Conservation (phyloP, 805 yeast genomes). For the Candida endomychidarum region DNA sequence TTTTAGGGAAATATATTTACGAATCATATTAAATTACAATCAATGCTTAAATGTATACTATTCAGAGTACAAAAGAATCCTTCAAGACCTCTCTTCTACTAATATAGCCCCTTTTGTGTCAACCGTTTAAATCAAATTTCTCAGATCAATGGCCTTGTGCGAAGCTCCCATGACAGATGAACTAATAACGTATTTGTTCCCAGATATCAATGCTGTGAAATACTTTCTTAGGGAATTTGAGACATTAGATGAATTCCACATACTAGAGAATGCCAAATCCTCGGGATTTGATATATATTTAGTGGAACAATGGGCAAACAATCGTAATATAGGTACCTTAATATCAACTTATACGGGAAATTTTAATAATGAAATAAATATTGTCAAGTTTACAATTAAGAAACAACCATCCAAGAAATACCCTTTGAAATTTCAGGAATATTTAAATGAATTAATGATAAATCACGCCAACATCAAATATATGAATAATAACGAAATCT, state of each 20-base stretch:
- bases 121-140: no score
- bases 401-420: conserved; percentile 48
- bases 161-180: conserved; percentile 13
- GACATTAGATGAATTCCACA: conserved; percentile 33
- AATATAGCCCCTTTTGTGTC: no score
- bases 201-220: conserved; percentile 57
- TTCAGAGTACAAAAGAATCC: no score
- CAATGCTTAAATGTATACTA: no score
- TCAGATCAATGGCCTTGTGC: not conserved
- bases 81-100: no score
- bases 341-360: conserved; percentile 89
- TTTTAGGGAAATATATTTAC: no score
- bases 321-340: conserved; percentile 62
- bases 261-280: conserved; percentile 47
- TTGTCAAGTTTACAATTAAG: conserved; percentile 53
- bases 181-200: conserved; percentile 45
- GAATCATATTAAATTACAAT: no score
- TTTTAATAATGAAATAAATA: conserved; percentile 58
- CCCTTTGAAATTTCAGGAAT: conserved; percentile 53
- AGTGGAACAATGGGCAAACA: conserved; percentile 92
- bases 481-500: conserved; percentile 24
- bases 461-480: conserved; percentile 69
- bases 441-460: conserved; percentile 63
- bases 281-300: conserved; percentile 85
- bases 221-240: conserved; percentile 43